These are phyloP conservation scores for Kuraishia piskuri DNA, from an alignment of 805 yeast species.

Conservation along the genomic window DNA sequence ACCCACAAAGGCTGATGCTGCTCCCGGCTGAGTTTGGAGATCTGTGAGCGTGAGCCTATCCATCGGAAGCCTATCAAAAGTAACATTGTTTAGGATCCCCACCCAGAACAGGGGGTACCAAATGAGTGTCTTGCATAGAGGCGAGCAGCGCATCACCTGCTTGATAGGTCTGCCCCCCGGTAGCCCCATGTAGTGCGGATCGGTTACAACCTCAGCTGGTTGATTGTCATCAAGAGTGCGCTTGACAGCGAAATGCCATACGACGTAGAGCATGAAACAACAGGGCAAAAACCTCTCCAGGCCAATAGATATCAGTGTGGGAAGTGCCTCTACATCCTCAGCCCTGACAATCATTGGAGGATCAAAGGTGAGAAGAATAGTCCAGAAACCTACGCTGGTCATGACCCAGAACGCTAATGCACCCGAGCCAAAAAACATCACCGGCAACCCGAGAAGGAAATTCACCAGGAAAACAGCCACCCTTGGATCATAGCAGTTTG, in stretches of 20 bases:
- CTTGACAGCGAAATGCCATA: conserved; percentile 52
- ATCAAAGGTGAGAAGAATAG: conserved; percentile 64
- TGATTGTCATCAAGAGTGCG: conserved; percentile 33
- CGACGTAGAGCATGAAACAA: conserved; percentile 57
- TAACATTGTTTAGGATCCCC: conserved; percentile 77
- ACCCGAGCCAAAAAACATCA: conserved; percentile 41
- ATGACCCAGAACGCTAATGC: conserved; percentile 52
- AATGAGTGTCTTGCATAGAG: conserved; percentile 33
- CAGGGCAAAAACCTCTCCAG: conserved; percentile 71
- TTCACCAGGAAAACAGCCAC: conserved; percentile 47
- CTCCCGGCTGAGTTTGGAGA: conserved; percentile 69
- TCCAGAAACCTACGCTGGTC: conserved; percentile 72
- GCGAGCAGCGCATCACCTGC: conserved; percentile 20
- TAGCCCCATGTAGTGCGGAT: not conserved
- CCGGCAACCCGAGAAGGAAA: conserved; percentile 52
- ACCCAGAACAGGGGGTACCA: conserved; percentile 85
- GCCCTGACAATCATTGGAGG: conserved; percentile 65
- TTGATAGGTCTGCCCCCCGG: not conserved
- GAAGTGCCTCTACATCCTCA: conserved; percentile 40
- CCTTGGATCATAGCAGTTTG: conserved; percentile 68
- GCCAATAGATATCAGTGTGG: conserved; percentile 60
- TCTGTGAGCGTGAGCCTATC: conserved; percentile 75
- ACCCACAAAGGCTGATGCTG: conserved; percentile 50
- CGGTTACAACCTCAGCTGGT: not conserved
- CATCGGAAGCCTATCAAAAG: conserved; percentile 82